Conservation (phyloP, 306 rosid genomes). For the Hippophae gyantsensis region DNA sequence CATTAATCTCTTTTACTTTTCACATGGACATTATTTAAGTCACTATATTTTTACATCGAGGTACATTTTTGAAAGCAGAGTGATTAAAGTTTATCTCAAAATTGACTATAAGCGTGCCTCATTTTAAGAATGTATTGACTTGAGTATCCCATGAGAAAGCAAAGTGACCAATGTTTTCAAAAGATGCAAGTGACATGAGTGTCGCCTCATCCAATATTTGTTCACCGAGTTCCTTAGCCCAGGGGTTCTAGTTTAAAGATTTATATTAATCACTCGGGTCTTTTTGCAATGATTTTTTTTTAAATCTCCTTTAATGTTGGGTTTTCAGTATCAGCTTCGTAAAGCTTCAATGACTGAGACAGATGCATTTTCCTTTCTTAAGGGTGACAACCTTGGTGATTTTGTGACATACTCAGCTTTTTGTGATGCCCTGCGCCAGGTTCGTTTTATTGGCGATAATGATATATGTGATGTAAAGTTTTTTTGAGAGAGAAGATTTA, state of each 20-base stretch:
- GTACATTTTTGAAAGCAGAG: no score
- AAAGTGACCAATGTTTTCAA: no score
- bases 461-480: neutral
- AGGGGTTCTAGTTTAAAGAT: neutral
- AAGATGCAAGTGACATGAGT: no score
- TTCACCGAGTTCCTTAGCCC: no score
- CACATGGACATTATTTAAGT: no score
- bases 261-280: neutral
- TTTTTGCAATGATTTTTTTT: neutral
- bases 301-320: neutral
- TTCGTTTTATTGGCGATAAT: constrained; percentile 20
- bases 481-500: constrained; percentile 12
- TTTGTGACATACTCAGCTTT: constrained; percentile 54
- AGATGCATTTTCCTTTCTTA: constrained; percentile 71
- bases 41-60: no score
- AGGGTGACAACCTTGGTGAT: constrained; percentile 53
- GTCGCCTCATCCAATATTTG: no score
- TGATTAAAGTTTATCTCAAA: no score
- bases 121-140: no score
- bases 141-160: no score
- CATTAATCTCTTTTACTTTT: no score
- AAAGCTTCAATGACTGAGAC: constrained; percentile 69
- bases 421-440: constrained; percentile 67
- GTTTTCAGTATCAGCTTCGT: constrained; percentile 56
- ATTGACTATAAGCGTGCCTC: no score